phyloP scores from a whole-genome alignment of 495 filamentous ascomycete genomes.

The Podospora pseudopauciseta region DNA sequence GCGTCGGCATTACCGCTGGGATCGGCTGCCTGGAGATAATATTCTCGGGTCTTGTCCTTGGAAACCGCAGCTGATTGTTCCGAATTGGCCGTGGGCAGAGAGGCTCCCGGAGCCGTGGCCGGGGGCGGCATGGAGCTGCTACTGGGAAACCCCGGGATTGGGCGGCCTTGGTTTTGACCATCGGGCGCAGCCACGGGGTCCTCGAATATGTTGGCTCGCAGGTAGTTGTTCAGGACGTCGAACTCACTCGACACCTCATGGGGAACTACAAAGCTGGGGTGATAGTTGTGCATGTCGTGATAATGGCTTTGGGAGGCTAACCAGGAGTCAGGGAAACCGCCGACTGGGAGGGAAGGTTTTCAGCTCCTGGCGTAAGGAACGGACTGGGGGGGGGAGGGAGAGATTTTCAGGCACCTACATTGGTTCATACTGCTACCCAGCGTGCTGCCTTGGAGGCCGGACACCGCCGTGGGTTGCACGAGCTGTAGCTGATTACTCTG shows the following conservation, averaged over 20 bases:
- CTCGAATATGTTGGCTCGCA: slow-evolving; percentile 81
- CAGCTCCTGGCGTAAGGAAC: slow-evolving; percentile 29
- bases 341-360: slow-evolving; percentile 38
- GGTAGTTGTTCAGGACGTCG: slow-evolving; percentile 92
- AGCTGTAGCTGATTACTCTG: slow-evolving; percentile 49
- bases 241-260: slow-evolving; percentile 94
- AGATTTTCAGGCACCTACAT: slow-evolving; percentile 59
- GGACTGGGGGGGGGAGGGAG: slow-evolving; percentile 14
- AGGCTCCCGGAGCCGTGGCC: slow-evolving; percentile 37
- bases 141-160: slow-evolving; percentile 35
- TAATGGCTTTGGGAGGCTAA: slow-evolving; percentile 67
- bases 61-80: slow-evolving; percentile 56
- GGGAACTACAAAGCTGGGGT: slow-evolving; percentile 93
- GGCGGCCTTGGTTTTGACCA: slow-evolving; percentile 47
- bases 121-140: slow-evolving; percentile 41
- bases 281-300: slow-evolving; percentile 90
- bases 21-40: slow-evolving; percentile 95
- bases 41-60: slow-evolving; percentile 84
- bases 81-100: slow-evolving; percentile 43
- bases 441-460: slow-evolving; percentile 50
- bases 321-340: slow-evolving; percentile 54
- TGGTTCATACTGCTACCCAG: slow-evolving; percentile 60
- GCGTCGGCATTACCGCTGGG: slow-evolving; percentile 87
- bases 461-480: slow-evolving; percentile 54
- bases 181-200: slow-evolving; percentile 64